These are phyloP conservation scores for Sarocladiaceae sp. DNA, from an alignment of 2,329 filamentous ascomycete species.

Conservation along the genomic window DNA sequence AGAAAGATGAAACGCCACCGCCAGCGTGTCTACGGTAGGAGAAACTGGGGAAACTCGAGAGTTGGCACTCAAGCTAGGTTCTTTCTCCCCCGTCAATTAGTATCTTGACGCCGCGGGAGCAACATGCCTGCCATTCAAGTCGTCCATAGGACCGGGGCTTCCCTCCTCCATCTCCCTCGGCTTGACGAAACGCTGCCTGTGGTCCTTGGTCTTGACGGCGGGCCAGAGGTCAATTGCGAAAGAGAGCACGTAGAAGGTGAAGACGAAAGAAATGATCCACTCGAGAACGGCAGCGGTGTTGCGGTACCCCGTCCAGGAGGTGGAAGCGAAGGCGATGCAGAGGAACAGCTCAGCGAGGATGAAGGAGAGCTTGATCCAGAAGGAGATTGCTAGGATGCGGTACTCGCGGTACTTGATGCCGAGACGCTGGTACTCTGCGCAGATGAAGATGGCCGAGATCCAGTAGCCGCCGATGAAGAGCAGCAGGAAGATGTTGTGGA, in stretches of 20 bases:
- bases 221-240: slow-evolving; percentile 86
- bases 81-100: background rate
- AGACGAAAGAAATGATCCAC: slow-evolving; percentile 73
- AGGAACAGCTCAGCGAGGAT: slow-evolving; percentile 73
- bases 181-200: slow-evolving; percentile 23
- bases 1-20: background rate
- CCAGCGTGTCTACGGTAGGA: background rate
- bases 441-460: slow-evolving; percentile 79
- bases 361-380: slow-evolving; percentile 83
- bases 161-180: slow-evolving; percentile 19
- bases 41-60: background rate
- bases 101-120: background rate
- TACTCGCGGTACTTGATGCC: slow-evolving; percentile 74
- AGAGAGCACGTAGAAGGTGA: slow-evolving; percentile 79
- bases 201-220: slow-evolving; percentile 54
- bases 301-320: slow-evolving; percentile 39
- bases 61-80: background rate
- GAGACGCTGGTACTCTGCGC: slow-evolving; percentile 82
- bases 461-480: slow-evolving; percentile 86
- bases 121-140: slow-evolving; percentile 10
- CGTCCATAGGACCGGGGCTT: background rate
- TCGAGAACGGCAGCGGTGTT: slow-evolving; percentile 75
- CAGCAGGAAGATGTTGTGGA: slow-evolving; percentile 71
- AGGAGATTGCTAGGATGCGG: slow-evolving; percentile 66
- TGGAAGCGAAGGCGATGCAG: slow-evolving; percentile 64